Evolutionary conservation across 2,329 filamentous ascomycete species (phyloP).

Genomic region (Diaporthe velutina): DNA sequence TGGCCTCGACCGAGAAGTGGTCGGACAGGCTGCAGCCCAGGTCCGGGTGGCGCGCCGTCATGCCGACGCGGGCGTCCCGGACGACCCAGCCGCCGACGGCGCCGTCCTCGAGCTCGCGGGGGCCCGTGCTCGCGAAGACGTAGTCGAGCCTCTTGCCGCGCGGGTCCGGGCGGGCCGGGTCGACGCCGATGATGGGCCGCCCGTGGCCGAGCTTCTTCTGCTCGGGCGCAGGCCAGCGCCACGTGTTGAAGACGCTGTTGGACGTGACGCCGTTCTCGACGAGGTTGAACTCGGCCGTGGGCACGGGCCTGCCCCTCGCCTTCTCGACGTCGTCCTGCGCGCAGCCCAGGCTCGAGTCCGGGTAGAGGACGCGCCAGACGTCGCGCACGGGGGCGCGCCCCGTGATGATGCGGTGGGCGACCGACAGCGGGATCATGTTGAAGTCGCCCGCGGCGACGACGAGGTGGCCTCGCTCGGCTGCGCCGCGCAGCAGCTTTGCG

Average conservation of each 20-base stretch:
- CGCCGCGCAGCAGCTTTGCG: slow-evolving; percentile 86
- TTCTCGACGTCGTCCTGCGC: slow-evolving; percentile 76
- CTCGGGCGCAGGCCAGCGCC: slow-evolving; percentile 85
- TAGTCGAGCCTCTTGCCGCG: slow-evolving; percentile 93
- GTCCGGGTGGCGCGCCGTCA: slow-evolving; percentile 84
- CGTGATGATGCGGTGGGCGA: slow-evolving; percentile 86
- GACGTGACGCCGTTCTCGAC: slow-evolving; percentile 87
- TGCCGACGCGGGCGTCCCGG: slow-evolving; percentile 77
- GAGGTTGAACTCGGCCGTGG: slow-evolving; percentile 84
- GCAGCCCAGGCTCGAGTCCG: slow-evolving; percentile 84
- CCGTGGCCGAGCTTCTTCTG: slow-evolving; percentile 77
- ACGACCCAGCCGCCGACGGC: slow-evolving; percentile 74
- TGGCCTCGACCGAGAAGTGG: slow-evolving; percentile 92
- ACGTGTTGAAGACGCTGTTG: slow-evolving; percentile 89
- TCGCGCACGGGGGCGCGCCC: slow-evolving; percentile 83
- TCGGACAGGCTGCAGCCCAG: slow-evolving; percentile 91
- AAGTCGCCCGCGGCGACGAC: slow-evolving; percentile 93
- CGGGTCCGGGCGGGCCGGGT: slow-evolving; percentile 76
- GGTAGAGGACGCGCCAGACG: slow-evolving; percentile 86
- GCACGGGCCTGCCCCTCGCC: slow-evolving; percentile 74
- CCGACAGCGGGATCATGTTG: slow-evolving; percentile 92
- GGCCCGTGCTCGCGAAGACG: slow-evolving; percentile 80
- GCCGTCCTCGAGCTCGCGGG: slow-evolving; percentile 40
- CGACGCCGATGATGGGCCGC: slow-evolving; percentile 69
- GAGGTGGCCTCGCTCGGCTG: slow-evolving; percentile 83